Conservation (phyloP, 306 rosid genomes). For the Urtica urens region DNA sequence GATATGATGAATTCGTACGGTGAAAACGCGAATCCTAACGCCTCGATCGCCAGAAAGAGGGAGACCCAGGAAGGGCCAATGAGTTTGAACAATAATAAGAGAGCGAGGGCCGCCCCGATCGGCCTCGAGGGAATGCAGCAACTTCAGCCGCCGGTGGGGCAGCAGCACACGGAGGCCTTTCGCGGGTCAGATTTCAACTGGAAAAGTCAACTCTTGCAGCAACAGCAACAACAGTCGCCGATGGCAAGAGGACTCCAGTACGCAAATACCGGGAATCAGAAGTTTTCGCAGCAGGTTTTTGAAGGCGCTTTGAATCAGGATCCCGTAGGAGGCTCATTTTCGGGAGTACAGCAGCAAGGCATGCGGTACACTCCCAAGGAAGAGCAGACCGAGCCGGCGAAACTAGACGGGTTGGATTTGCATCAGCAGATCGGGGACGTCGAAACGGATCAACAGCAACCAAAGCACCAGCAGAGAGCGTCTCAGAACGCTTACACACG, state of each 20-base stretch:
- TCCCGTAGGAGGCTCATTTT: slow-evolving; percentile 38
- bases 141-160: slow-evolving; percentile 48
- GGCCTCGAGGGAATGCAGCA: slow-evolving; percentile 60
- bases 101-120: slow-evolving; percentile 40
- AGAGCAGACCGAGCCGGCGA: slow-evolving; percentile 72
- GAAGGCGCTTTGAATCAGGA: slow-evolving; percentile 74
- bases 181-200: slow-evolving; percentile 67
- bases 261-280: slow-evolving; percentile 45
- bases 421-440: slow-evolving; percentile 44
- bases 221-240: too few relatives aligned
- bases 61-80: slow-evolving; percentile 71
- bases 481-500: slow-evolving; percentile 45
- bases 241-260: slow-evolving; percentile 61
- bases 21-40: slow-evolving; percentile 40
- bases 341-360: slow-evolving; percentile 53
- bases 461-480: slow-evolving; percentile 47
- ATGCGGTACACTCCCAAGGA: slow-evolving; percentile 63
- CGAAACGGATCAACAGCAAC: slow-evolving; percentile 63
- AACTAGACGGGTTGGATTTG: slow-evolving; percentile 51
- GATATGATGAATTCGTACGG: slow-evolving; percentile 49
- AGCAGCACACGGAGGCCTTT: slow-evolving; percentile 40
- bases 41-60: slow-evolving; percentile 55
- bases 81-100: slow-evolving; percentile 48
- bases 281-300: slow-evolving; percentile 55
- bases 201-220: slow-evolving; percentile 63